phyloP scores from a whole-genome alignment of 2,329 filamentous ascomycete genomes.

The Fonsecaea multimorphosa region DNA sequence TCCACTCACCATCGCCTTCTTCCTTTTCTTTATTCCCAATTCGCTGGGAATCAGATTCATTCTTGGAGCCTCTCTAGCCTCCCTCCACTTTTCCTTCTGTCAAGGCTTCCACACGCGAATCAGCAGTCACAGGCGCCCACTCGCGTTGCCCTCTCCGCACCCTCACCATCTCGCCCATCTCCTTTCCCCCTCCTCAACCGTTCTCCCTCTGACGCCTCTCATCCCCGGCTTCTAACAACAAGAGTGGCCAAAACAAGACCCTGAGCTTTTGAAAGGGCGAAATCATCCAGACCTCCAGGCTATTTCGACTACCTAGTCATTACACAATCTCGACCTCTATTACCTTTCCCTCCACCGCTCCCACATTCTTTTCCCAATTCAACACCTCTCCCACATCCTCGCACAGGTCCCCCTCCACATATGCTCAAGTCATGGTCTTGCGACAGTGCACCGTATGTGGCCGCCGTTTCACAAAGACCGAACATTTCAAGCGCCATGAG shows the following conservation, averaged over 20 bases:
- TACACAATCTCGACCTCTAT: conserved; percentile 6
- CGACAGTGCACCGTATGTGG: conserved; percentile 58
- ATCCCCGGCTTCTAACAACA: background rate
- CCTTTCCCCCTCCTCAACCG: background rate
- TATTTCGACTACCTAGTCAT: background rate
- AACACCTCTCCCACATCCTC: conserved; percentile 11
- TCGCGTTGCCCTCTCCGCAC: background rate
- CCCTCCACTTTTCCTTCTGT: background rate
- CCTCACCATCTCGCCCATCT: conserved; percentile 5
- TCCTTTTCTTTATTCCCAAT: background rate
- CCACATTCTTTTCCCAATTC: conserved; percentile 29
- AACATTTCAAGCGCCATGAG: conserved; percentile 62
- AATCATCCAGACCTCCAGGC: conserved; percentile 13
- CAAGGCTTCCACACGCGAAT: background rate
- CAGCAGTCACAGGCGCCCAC: background rate
- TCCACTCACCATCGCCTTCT: conserved; percentile 12
- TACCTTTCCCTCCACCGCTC: conserved; percentile 30
- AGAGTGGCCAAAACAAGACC: background rate
- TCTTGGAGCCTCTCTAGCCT: background rate
- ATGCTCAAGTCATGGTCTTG: conserved; percentile 46
- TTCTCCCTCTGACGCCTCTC: background rate
- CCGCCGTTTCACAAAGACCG: conserved; percentile 62
- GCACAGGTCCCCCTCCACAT: conserved; percentile 17
- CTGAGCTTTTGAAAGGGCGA: background rate
- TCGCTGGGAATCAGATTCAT: background rate